phyloP scores from a whole-genome alignment of 805 yeast genomes.

The Myxozyma geophila region DNA sequence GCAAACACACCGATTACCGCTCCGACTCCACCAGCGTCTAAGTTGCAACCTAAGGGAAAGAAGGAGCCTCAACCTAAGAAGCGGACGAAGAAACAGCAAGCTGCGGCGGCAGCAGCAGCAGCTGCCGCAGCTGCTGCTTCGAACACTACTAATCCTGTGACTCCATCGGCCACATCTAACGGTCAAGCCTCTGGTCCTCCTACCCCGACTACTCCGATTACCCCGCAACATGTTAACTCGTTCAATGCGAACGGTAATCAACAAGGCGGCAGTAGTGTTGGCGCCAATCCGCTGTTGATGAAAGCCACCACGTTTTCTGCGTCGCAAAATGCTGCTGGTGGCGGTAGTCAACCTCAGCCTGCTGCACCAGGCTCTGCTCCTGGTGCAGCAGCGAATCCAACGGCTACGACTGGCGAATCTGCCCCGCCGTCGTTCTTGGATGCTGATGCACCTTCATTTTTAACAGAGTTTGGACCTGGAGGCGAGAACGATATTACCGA shows the following conservation, averaged over 20 bases:
- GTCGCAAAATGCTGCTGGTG: conserved; percentile 15
- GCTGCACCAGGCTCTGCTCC: not conserved
- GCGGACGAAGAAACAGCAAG: conserved; percentile 26
- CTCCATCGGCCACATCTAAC: conserved; percentile 33
- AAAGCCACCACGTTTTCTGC: conserved; percentile 31
- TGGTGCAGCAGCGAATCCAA: not conserved
- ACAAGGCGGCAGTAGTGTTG: not conserved
- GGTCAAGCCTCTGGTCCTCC: conserved; percentile 37
- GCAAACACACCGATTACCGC: conserved; percentile 30
- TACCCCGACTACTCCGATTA: conserved; percentile 38
- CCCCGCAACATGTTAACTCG: conserved; percentile 36
- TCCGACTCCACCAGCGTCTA: conserved; percentile 36
- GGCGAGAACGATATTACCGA: conserved; percentile 31
- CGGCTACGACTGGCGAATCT: not conserved
- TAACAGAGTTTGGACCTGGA: conserved; percentile 27
- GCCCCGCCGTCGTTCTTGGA: conserved; percentile 28
- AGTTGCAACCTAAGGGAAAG: conserved; percentile 28
- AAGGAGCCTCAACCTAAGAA: conserved; percentile 34
- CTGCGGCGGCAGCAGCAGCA: conserved; percentile 29
- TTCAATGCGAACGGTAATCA: conserved; percentile 17
- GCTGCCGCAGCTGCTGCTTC: conserved; percentile 27
- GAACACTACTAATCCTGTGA: conserved; percentile 24
- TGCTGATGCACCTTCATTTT: conserved; percentile 31
- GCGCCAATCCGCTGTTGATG: conserved; percentile 22
- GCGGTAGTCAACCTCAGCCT: not conserved